Evolutionary conservation across 1,284 basidiomycete species (phyloP), one percentile per base, ranked within the genome.

Genomic region (Hemileia vastatrix): DNA sequence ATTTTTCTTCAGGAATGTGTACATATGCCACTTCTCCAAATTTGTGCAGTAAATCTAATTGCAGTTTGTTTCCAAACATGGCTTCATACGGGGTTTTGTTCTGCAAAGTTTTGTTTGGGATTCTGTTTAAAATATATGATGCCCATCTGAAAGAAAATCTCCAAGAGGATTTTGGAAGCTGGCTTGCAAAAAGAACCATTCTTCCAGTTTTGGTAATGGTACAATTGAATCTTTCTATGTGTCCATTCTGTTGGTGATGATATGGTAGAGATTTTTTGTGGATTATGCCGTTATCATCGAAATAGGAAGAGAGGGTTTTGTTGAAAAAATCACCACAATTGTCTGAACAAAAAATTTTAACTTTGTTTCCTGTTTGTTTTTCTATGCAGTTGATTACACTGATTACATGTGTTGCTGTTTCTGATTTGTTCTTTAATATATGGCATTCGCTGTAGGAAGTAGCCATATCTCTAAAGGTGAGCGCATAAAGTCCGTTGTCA

Each of bases 171-270:
- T 13, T 40, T 3, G 45, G 45, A 15, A 58, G 15, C 1, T 21
- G 6, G 2, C 27, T 43, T n/a, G 24, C 13, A 9, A 31, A 27
- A 2, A 50, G 47, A 1, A 58, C 15, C 8, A 47, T 31, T 2
- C 56, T 3, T 1, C 45, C 47, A 44, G 43, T 49, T 8, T 58
- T 47, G 3, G 24, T 33, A 13, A 58, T 19, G 1, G 47, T 50
- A 6, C 31, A 1, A 18, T 49, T 58, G 27, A 24, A 49, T n/a
- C 56, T 1, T 21, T 58, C 56, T 1, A 50, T 43, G 2, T 24
- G n/a, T 6, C 56, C 56, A 19, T 58, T 58, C 19, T 58, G 56
- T 18, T 58, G 48, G 33, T 58, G 56, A 15, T 58, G 27, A 47
- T 58, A 58, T 4, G 57, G 32, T 1, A 51, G 9, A 13, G 57